Percentiles rank a stretch among this genome's conserved stretches.
These are phyloP conservation scores for Lomentospora prolificans DNA, from an alignment of 2,329 filamentous ascomycete species.

Conservation along the genomic window DNA sequence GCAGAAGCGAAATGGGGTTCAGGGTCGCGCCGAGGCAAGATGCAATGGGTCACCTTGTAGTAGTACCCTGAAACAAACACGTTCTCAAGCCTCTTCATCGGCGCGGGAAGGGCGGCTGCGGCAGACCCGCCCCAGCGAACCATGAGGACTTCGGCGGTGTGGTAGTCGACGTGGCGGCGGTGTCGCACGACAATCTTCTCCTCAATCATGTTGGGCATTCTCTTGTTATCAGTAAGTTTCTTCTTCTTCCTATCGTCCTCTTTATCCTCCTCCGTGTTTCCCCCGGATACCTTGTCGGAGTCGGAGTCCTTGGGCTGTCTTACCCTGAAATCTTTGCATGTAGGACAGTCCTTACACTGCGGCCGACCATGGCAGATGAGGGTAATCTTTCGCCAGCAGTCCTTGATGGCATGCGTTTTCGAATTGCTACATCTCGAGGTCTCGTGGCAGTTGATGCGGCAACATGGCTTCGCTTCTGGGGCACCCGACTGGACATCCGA, in stretches of 20 bases:
- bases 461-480: neutral
- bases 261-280: neutral
- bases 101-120: neutral
- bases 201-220: neutral
- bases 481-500: too few relatives aligned
- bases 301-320: neutral
- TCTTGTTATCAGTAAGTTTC: neutral
- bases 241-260: neutral
- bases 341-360: neutral
- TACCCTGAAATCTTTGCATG: neutral
- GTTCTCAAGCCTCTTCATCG: neutral
- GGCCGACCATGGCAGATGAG: neutral
- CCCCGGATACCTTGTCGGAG: neutral
- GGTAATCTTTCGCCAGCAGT: neutral
- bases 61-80: neutral
- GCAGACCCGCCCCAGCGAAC: neutral
- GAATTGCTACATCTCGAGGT: neutral
- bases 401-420: neutral
- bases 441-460: neutral
- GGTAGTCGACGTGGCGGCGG: neutral
- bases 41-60: neutral
- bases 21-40: neutral
- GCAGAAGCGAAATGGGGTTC: neutral
- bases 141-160: conserved; percentile 1
- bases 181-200: neutral